phyloP scores from a whole-genome alignment of 2,329 filamentous ascomycete species.

The Zymoseptoria ardabiliae region DNA sequence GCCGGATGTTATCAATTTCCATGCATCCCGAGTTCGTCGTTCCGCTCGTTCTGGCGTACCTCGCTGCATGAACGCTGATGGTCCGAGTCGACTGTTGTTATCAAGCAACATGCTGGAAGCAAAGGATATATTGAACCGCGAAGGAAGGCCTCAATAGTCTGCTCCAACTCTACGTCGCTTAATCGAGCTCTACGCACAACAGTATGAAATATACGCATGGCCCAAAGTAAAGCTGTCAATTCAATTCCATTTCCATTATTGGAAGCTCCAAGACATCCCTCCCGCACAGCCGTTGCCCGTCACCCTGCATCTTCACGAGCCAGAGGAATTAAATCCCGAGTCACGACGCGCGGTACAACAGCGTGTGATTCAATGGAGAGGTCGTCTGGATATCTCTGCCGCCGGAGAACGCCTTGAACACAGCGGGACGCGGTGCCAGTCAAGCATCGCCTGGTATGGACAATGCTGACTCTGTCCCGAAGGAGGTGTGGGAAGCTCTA shows the following conservation, averaged over 20 bases:
- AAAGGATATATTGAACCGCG: no score
- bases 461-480: slow-evolving; percentile 25
- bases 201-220: background rate
- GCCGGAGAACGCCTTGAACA: background rate
- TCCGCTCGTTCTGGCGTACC: no score
- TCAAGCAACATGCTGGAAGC: no score
- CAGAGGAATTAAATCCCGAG: background rate
- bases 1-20: no score
- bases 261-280: background rate
- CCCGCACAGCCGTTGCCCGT: no score
- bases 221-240: background rate
- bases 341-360: background rate
- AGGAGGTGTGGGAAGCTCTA: slow-evolving; percentile 24
- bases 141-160: no score
- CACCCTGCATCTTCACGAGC: background rate
- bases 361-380: background rate
- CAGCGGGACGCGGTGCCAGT: background rate
- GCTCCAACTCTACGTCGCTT: no score
- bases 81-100: no score
- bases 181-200: no score
- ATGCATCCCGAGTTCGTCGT: no score
- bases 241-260: no score
- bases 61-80: no score
- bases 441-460: slow-evolving; percentile 19
- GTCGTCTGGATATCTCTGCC: background rate